Evolutionary conservation across 1,139 yeast genomes (phyloP), one percentile per base, ranked within the genome.

Genomic region (Casaregolazyma lundiana): DNA sequence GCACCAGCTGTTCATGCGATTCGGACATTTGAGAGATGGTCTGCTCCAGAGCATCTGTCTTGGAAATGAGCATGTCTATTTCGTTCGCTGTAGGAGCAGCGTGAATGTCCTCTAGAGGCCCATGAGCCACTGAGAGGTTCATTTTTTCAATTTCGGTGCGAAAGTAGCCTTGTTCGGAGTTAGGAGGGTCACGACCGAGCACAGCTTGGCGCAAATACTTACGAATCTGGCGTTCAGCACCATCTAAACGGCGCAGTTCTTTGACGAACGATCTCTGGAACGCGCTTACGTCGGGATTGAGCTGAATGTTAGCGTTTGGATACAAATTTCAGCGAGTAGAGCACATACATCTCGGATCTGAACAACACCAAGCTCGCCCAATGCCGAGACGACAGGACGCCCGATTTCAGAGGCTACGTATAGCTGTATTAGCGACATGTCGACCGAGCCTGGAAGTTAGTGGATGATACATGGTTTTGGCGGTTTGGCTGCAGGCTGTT

Each of bases 361-460:
- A 22, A 94, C 87, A 48, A 78, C 72, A 1, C 97, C 96, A 50
- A 85, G 70, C 53, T 82, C 81, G 15, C 98, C 99, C 43, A 92
- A 69, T 1, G 84, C 77, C 43, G 83, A 80, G n/a, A 90, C 95
- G 51, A 90, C 82, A 52, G 90, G 95, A 51, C 97, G 74, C 8
- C 96, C 85, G 52, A 89, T 80, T 65, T 92, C 99, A 24, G 84
- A 81, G 13, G 98, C 90, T 49, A 94, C 82, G 66, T 86, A 92
- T 62, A 92, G 77, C 71, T 92, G 97, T 35, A 90, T 90, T 53
- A 92, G 75, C 37, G 92, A 77, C 97, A 92, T 92, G 52, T 90
- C 95, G 69, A 97, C 97, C 50, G 97, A 87, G 67, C 95, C 57
- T 53, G 15, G 5, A n/a, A 13, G 51, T 43, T 43, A 46, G 47